phyloP scores from a whole-genome alignment of 192 early-diverging fungal species.

The Phlyctochytrium arcticum region DNA sequence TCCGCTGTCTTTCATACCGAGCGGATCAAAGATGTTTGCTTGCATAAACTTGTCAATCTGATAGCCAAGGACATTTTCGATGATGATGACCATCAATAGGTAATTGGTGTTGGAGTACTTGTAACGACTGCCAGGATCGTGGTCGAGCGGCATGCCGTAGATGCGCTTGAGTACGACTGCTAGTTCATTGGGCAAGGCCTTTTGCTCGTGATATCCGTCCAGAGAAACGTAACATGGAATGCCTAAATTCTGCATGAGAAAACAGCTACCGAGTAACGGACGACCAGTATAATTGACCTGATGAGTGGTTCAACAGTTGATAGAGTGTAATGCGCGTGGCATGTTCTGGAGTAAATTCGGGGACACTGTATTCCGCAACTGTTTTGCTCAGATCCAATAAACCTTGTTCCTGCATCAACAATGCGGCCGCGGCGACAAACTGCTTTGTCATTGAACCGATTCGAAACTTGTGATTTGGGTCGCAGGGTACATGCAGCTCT shows the following conservation, averaged over 20 bases:
- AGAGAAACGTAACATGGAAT: constrained; percentile 4
- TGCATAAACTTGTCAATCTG: background rate
- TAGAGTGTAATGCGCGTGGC: background rate
- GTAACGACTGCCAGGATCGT: background rate
- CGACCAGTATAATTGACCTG: background rate
- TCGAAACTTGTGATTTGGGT: too few relatives aligned
- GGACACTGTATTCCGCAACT: background rate
- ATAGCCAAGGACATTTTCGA: background rate
- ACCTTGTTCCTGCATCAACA: background rate
- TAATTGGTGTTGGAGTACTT: constrained; percentile 12
- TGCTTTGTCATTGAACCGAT: too few relatives aligned
- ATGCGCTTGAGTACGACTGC: background rate
- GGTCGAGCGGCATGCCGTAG: background rate
- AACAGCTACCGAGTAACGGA: background rate
- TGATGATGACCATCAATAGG: background rate
- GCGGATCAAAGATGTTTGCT: background rate
- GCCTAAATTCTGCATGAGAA: background rate
- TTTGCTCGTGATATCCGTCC: background rate
- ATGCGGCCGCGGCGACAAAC: background rate
- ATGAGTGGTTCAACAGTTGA: background rate
- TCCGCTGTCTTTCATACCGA: background rate
- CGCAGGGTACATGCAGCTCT: too few relatives aligned
- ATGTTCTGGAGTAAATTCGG: background rate
- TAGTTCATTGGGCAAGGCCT: background rate
- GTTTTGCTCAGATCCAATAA: background rate